Evolutionary conservation across 1,284 basidiomycete species (phyloP).

Genomic region (Schizophyllum commune): DNA sequence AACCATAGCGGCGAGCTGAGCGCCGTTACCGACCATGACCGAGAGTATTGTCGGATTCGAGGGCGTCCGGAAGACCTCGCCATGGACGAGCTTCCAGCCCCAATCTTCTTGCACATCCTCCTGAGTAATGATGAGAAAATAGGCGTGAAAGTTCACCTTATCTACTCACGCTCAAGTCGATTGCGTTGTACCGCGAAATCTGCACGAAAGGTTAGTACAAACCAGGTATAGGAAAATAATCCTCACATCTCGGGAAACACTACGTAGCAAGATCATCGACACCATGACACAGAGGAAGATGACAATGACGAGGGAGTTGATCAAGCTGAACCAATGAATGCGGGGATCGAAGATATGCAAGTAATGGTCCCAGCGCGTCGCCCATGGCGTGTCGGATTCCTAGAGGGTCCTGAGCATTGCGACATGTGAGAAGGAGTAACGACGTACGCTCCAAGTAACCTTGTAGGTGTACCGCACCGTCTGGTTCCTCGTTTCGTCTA

Average conservation of each 20-base stretch:
- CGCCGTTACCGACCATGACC: constrained; percentile 85
- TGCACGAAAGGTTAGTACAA: constrained; percentile 27
- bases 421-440: constrained; percentile 1
- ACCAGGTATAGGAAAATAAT: constrained; percentile 16
- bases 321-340: constrained; percentile 89
- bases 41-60: constrained; percentile 73
- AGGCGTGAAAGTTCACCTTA: not conserved
- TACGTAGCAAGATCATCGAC: constrained; percentile 82
- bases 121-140: constrained; percentile 27
- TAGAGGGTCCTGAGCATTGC: constrained; percentile 19
- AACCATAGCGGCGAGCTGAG: constrained; percentile 87
- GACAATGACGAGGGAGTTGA: constrained; percentile 90
- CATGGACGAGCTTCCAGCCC: constrained; percentile 97
- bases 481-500: constrained; percentile 59
- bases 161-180: constrained; percentile 73
- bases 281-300: constrained; percentile 93
- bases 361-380: constrained; percentile 95
- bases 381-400: constrained; percentile 85
- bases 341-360: constrained; percentile 74
- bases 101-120: constrained; percentile 98
- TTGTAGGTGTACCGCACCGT: constrained; percentile 86
- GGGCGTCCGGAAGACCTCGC: constrained; percentile 92
- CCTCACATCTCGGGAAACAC: constrained; percentile 82
- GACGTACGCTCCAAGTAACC: constrained; percentile 71
- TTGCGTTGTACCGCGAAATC: constrained; percentile 94